A percentile compares a stretch with the other conserved stretches of the same genome.
Conservation (phyloP, 305 asterid genomes). For the Fraxinus dipetala region DNA sequence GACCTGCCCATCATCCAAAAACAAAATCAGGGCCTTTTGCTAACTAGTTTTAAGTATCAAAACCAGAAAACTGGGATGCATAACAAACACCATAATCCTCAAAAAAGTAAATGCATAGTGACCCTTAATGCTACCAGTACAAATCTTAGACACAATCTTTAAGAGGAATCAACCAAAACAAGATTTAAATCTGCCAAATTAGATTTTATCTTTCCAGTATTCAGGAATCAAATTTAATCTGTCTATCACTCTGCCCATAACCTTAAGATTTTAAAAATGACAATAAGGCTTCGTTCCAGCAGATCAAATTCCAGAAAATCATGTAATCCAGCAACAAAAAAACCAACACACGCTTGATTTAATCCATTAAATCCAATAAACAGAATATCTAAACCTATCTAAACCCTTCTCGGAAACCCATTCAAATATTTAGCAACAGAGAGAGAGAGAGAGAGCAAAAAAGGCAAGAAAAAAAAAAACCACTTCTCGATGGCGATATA, state of each 20-base stretch:
- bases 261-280: neutral
- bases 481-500: slow-evolving; percentile 20
- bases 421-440: neutral
- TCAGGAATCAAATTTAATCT: neutral
- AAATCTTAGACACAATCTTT: neutral
- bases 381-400: neutral
- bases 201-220: neutral
- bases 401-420: neutral
- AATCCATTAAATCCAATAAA: slow-evolving; percentile 18
- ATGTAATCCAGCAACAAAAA: slow-evolving; percentile 9
- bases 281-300: slow-evolving; percentile 11
- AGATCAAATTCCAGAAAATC: slow-evolving; percentile 27
- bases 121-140: slow-evolving; percentile 10
- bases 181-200: neutral
- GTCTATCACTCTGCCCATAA: slow-evolving; percentile 10
- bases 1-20: slow-evolving; percentile 25
- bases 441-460: neutral
- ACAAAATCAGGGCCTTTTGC: slow-evolving; percentile 17
- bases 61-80: slow-evolving; percentile 9
- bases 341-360: neutral
- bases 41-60: neutral
- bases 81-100: neutral
- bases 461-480: neutral
- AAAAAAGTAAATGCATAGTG: neutral
- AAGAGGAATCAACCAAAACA: neutral